phyloP scores from a whole-genome alignment of 108 stramenopile genomes.

The Halocafeteria seosinensis region DNA sequence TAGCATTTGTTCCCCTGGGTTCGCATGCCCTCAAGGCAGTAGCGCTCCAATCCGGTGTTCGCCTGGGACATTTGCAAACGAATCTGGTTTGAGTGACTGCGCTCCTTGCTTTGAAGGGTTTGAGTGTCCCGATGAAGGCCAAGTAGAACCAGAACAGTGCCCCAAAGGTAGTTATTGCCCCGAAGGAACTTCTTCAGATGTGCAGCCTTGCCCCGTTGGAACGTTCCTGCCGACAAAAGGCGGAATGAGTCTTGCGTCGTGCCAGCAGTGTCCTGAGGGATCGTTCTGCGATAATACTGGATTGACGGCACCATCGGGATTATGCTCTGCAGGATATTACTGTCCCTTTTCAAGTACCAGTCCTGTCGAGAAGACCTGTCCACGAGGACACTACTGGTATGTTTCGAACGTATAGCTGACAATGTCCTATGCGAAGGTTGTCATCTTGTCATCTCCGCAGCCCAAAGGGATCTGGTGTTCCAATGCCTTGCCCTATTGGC shows the following conservation, averaged over 20 bases:
- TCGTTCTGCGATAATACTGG: too few species aligned
- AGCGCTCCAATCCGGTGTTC: not conserved
- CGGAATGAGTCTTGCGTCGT: not conserved
- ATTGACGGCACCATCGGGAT: slow-evolving; percentile 16
- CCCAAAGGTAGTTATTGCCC: slow-evolving; percentile 30
- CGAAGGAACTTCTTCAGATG: slow-evolving; percentile 5
- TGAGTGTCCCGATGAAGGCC: slow-evolving; percentile 5
- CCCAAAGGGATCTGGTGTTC: too few species aligned
- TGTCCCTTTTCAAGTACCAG: too few species aligned
- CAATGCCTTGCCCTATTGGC: too few species aligned
- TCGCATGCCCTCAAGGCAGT: not conserved
- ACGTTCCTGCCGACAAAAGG: not conserved
- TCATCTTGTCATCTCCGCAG: too few species aligned
- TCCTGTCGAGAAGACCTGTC: too few species aligned
- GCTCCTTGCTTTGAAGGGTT: slow-evolving; percentile 20
- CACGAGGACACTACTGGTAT: too few species aligned
- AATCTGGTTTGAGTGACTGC: slow-evolving; percentile 1
- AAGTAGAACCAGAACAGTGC: not conserved
- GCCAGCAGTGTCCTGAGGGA: slow-evolving; percentile 22
- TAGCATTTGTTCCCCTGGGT: too few species aligned
- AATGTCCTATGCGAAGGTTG: too few species aligned
- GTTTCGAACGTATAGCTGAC: too few species aligned
- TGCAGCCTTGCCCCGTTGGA: slow-evolving; percentile 12
- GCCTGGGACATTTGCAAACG: slow-evolving; percentile 9
- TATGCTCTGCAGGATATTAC: slow-evolving; percentile 14